A percentile compares a stretch with the other conserved stretches of the same genome.
These are phyloP conservation scores for Alternaria brassicae DNA, from an alignment of 2,329 filamentous ascomycete genomes.

Conservation along the genomic window DNA sequence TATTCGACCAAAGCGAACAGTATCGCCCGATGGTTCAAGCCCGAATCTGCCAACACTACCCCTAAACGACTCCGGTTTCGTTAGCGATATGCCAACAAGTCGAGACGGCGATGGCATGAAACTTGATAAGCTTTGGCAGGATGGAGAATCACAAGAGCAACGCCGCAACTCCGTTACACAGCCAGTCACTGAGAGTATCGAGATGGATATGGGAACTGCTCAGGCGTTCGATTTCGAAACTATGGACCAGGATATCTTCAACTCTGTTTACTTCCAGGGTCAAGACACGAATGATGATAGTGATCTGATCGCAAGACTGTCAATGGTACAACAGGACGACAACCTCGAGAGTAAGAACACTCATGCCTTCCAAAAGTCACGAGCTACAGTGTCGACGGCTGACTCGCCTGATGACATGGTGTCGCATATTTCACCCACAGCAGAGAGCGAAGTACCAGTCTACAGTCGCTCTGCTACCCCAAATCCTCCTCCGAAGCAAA, in stretches of 20 bases:
- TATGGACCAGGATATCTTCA: conserved; percentile 17
- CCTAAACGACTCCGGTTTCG: conserved; percentile 77
- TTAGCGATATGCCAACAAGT: conserved; percentile 78
- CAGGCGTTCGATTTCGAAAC: conserved; percentile 11
- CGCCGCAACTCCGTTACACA: conserved; percentile 22
- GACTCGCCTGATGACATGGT: conserved; percentile 29
- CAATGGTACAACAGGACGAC: conserved; percentile 4
- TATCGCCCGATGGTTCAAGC: conserved; percentile 75
- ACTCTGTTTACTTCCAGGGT: conserved; percentile 9
- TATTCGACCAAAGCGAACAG: conserved; percentile 65
- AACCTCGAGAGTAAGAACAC: background rate
- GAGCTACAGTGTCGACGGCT: conserved; percentile 17
- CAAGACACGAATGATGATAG: conserved; percentile 9
- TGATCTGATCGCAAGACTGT: conserved; percentile 1
- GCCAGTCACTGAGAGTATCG: conserved; percentile 32
- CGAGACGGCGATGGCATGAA: conserved; percentile 68
- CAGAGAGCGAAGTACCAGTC: conserved; percentile 24
- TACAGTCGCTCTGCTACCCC: conserved; percentile 38
- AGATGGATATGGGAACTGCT: conserved; percentile 21
- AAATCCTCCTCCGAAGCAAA: conserved; percentile 22
- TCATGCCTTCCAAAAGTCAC: conserved; percentile 13
- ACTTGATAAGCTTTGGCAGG: conserved; percentile 29
- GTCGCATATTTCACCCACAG: conserved; percentile 28
- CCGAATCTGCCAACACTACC: conserved; percentile 70
- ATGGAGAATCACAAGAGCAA: conserved; percentile 27